phyloP scores from a whole-genome alignment of 441 rosid genomes.

The Populus tomentosa region DNA sequence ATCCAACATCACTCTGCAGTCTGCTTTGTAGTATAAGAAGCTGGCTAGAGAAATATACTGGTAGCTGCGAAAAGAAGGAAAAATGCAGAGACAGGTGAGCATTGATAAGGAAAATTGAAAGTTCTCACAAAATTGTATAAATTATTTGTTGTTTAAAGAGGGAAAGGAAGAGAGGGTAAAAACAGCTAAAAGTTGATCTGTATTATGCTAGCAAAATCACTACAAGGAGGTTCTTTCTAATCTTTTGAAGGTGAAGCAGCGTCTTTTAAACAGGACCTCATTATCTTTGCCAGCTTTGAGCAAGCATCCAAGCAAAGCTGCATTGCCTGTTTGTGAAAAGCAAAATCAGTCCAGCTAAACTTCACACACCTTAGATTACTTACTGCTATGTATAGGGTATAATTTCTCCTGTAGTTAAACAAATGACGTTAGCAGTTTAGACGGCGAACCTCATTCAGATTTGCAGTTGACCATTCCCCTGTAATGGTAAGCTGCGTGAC shows the following conservation, averaged over 20 bases:
- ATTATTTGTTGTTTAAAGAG: not conserved
- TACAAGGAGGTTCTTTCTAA: slow-evolving; percentile 18
- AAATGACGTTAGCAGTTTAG: not conserved
- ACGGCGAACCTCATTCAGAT: slow-evolving; percentile 54
- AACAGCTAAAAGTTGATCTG: not conserved
- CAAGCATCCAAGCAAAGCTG: slow-evolving; percentile 77
- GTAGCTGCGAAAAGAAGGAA: not conserved
- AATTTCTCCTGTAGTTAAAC: not conserved
- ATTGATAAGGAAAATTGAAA: not conserved
- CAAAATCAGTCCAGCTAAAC: not conserved
- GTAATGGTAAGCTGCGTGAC: slow-evolving; percentile 69
- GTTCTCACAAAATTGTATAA: not conserved
- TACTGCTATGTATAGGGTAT: not conserved
- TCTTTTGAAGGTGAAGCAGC: slow-evolving; percentile 49
- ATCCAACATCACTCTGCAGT: not conserved
- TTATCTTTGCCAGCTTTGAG: slow-evolving; percentile 62
- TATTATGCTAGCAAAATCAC: not conserved
- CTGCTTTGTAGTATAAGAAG: not conserved
- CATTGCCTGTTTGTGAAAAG: slow-evolving; percentile 52
- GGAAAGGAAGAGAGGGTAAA: not conserved
- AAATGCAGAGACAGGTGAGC: not conserved
- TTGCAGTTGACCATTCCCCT: slow-evolving; percentile 74
- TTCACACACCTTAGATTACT: not conserved
- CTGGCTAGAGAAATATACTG: not conserved
- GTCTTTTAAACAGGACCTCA: slow-evolving; percentile 71